Base-by-base conservation (phyloP, 2,329 filamentous ascomycete species). In the Xylaria multiplex region DNA sequence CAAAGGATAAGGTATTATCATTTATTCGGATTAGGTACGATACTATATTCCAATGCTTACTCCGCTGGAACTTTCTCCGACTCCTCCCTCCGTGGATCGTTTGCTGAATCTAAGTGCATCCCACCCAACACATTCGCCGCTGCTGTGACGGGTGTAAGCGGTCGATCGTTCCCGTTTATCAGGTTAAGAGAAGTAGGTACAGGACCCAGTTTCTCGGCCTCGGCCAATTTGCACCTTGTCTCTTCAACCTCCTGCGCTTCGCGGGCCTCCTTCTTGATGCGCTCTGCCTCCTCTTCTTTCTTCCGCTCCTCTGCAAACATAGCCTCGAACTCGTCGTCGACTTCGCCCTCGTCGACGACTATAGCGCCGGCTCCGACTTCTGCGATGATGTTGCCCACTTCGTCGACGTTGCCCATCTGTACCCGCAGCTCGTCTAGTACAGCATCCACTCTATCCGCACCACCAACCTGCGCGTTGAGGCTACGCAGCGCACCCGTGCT, bases 261-360 rank as follows among this genome's bases (percentile, higher is more conserved):
- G 54, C 80, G 75, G 32, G 79, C 82, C 62, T 83, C 79, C 60
- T 73, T 77, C 55, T 81, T 82, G 73, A 83, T 76, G 66, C 75
- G 75, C 61, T 77, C 72, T 11, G 78, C 79, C 65, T 81, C 80
- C 65, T 83, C 81, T 64, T 87, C 84, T 74, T 86, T 85, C 74
- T 82, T 81, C 69, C 75, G 79, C 71, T 88, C 86, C 70, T 87
- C 83, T 40, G 77, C 81, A 79, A 94, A 89, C 81, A 99, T 81
- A 3, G 85, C 89, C 71, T 91, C 91, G 53, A 98, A 84, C 81
- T 97, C 95, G 66, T 95, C 91, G 71, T 97, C 93, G 62, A 98
- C 88, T 77, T 96, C 94, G 22, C 76, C 85, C 75, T 97, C 94
- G 77, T 97, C 93, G 37, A 97, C 83, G 1, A 77, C 69, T 75